These are phyloP conservation scores for Xanthoceras sorbifolium DNA, from an alignment of 345 rosid species.

Conservation along the genomic window DNA sequence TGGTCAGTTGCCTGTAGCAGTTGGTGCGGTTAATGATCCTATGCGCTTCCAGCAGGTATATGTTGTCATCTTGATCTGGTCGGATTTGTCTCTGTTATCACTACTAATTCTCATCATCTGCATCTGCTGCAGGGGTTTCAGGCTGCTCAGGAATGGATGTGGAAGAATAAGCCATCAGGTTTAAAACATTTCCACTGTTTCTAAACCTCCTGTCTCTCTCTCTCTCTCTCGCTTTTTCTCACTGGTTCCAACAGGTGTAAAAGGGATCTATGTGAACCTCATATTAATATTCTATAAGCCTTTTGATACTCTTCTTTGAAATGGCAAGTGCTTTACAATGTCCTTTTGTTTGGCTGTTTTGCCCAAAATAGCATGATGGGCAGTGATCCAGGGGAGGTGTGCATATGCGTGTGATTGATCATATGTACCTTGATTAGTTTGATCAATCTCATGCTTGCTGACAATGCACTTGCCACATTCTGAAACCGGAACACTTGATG, in stretches of 20 bases:
- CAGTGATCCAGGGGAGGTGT: too few species aligned
- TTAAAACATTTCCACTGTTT: constrained; percentile 22
- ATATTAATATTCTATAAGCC: background rate
- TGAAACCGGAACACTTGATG: background rate
- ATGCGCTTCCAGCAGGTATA: constrained; percentile 67
- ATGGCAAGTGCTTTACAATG: background rate
- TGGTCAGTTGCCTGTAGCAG: constrained; percentile 51
- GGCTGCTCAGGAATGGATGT: constrained; percentile 62
- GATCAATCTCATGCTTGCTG: background rate
- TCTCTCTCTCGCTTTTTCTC: background rate
- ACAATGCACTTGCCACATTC: too few species aligned
- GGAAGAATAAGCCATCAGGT: constrained; percentile 87
- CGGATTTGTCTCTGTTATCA: background rate
- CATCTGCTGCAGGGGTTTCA: constrained; percentile 50
- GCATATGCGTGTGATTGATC: background rate
- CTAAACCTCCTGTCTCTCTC: constrained; percentile 9
- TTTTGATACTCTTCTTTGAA: background rate
- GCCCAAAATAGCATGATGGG: too few species aligned
- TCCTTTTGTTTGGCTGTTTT: too few species aligned
- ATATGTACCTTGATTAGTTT: background rate
- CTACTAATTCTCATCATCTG: constrained; percentile 9
- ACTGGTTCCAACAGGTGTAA: too few species aligned
- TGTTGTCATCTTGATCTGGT: background rate
- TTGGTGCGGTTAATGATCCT: constrained; percentile 52
- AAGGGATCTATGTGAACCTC: background rate